Evolutionary conservation across 306 rosid genomes (phyloP), one percentile per base, ranked within the genome.

Genomic region (Quercus cerris): DNA sequence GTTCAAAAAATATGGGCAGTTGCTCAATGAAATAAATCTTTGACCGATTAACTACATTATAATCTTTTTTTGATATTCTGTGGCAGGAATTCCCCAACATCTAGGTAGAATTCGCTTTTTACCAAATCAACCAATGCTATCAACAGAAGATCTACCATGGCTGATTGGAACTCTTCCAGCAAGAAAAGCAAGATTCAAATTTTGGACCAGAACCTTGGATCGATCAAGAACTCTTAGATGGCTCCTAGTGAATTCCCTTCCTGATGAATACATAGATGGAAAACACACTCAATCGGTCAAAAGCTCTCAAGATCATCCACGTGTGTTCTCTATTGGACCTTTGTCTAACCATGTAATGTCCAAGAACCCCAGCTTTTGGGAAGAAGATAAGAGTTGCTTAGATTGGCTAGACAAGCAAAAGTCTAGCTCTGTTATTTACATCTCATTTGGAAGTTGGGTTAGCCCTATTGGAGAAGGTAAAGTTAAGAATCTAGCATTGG

Each of bases 361-460:
- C 25, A 90, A 81, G 44, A 79, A 56, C 33, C 77, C 90, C 0
- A 88, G 90, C 54, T 88, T 95, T 15, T 93, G 95, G 97, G 93
- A 95, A 76, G 90, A 93, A 84, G 97, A 95, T 69, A 19, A 15
- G 41, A 86, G 86, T 56, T 93, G 97, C 81, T 19, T 95, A 51
- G 70, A 76, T 51, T 95, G 99, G 98, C 86, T 95, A 5, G 86
- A 82, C 49, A 85, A 63, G 5, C 90, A 89, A 38, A 80, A 46
- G 1, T 38, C 80, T 0, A 73, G 80, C 31, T 86, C 96, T 0
- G 97, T 93, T 5, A 77, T 90, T 0, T 95, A 95, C 86, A 59
- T 95, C 73, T 93, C 99, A 4, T 95, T 93, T 17, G 98, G 99
- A 6, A 95, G 98, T 69, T 95, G 96, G 98, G 96, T 95, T 0